These are phyloP conservation scores for Hymenoscyphus infarciens DNA, from an alignment of 2,329 filamentous ascomycete genomes.

Conservation along the genomic window DNA sequence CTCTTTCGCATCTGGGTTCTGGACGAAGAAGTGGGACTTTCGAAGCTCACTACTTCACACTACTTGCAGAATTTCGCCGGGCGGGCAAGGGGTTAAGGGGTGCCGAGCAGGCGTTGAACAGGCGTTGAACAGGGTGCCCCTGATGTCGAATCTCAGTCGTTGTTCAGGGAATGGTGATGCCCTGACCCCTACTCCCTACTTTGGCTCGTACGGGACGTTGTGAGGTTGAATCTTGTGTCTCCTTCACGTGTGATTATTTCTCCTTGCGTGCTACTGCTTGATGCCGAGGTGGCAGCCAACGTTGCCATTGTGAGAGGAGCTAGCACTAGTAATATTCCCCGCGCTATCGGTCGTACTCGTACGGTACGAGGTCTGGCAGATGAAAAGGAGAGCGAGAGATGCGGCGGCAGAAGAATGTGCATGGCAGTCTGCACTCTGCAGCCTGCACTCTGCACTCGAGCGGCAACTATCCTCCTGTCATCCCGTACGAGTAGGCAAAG, in stretches of 20 bases:
- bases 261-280: slow-evolving; percentile 1
- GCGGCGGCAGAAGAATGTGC: background rate
- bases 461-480: background rate
- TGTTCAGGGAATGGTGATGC: background rate
- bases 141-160: background rate
- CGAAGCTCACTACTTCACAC: background rate
- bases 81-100: slow-evolving; percentile 2
- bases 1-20: slow-evolving; percentile 5
- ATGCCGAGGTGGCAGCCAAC: background rate
- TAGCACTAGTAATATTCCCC: background rate
- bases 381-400: background rate
- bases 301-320: too few species aligned
- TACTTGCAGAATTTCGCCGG: slow-evolving; percentile 1
- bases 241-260: background rate
- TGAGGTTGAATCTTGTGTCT: background rate
- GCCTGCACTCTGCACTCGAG: background rate
- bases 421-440: background rate
- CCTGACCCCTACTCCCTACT: background rate
- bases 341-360: slow-evolving; percentile 1
- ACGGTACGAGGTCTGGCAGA: background rate
- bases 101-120: background rate
- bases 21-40: slow-evolving; percentile 1
- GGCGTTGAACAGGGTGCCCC: background rate
- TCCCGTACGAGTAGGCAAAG: background rate
- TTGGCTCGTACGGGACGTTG: background rate